Percentiles rank a stretch among this genome's conserved stretches.
Evolutionary conservation across 805 yeast species (phyloP).

Genomic region (Ogataea henricii): DNA sequence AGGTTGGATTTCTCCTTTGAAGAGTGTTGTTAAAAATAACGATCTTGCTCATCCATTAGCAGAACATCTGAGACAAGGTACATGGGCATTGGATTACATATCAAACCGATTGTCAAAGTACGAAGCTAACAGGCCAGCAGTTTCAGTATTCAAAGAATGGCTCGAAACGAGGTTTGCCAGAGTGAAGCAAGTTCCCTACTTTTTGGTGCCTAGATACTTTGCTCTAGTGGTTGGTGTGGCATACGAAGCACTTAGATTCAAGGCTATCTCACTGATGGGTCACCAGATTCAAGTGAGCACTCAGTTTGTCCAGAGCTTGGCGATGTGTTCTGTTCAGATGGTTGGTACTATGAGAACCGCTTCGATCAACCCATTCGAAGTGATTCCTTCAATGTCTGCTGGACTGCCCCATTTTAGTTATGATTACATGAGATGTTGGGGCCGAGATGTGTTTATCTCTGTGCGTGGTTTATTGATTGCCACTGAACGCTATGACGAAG

Average conservation of each 20-base stretch:
- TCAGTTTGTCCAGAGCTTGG: slow-evolving; percentile 74
- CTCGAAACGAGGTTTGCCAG: slow-evolving; percentile 61
- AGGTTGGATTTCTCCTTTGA: slow-evolving; percentile 82
- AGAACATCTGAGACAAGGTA: slow-evolving; percentile 76
- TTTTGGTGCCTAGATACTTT: slow-evolving; percentile 84
- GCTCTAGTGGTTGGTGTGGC: slow-evolving; percentile 79
- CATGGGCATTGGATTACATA: slow-evolving; percentile 86
- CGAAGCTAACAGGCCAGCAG: slow-evolving; percentile 42
- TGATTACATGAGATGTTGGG: slow-evolving; percentile 97
- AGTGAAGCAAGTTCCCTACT: slow-evolving; percentile 70
- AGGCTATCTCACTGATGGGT: slow-evolving; percentile 61
- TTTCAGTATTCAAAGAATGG: slow-evolving; percentile 68
- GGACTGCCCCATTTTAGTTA: slow-evolving; percentile 93
- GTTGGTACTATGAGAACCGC: slow-evolving; percentile 72
- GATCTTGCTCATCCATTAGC: slow-evolving; percentile 84
- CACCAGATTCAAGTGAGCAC: slow-evolving; percentile 59
- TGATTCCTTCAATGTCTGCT: slow-evolving; percentile 84
- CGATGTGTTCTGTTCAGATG: slow-evolving; percentile 86
- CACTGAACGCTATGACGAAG: slow-evolving; percentile 77
- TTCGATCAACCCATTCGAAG: slow-evolving; percentile 64
- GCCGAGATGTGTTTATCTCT: slow-evolving; percentile 91
- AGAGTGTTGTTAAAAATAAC: slow-evolving; percentile 62
- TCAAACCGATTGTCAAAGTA: slow-evolving; percentile 63
- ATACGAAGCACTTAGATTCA: slow-evolving; percentile 76
- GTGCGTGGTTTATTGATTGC: slow-evolving; percentile 78